Base-by-base conservation (phyloP, 2,329 filamentous ascomycete genomes). In the Rhytidhysteron rufulum region DNA sequence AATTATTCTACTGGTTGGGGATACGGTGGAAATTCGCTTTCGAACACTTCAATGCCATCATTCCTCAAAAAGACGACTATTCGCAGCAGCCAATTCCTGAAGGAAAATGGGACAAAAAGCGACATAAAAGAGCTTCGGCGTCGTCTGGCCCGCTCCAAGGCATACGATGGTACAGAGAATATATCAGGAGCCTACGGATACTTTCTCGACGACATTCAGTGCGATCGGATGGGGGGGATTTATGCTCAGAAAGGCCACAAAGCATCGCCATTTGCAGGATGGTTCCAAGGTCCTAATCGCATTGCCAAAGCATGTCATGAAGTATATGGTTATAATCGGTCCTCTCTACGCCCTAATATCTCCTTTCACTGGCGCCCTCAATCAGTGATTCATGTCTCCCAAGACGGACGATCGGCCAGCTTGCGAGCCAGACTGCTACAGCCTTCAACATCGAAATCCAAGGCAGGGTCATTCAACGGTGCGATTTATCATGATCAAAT, bases 401-500 rank as follows among this genome's bases (percentile, higher is more conserved):
- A 55, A 21, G 55, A 58, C 35, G 55, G 55, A 8, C 46, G 50
- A 10, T 52, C 49, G 4, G 51, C 54, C 5, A 53, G 49, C 9
- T 19, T 58, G 2, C 44, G 54, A 13, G 47, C 55, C 10, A 38
- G 47, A 32, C 32, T 55, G 7, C 44, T 56, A 7, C 54, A 57
- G 33, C 55, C 54, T 4, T 55, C 52, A 2, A 58, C 54, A 2
- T 51, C 49, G 3, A 19, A 41, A 17, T 39, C 31, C 15, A 54
- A 48, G 45, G 38, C 47, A 1, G 54, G 54, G 2, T 46, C 42
- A 18, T 55, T 56, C 43, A 55, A 57, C 38, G 44, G 43, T 18
- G 55, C 52, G 0, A 57, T 58, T 4, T 55, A 57, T 38, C 53
- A 58, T 29, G 52, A 57, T 39, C 55, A 58, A 34, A 47, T 56